phyloP scores from a whole-genome alignment of 1,284 basidiomycete species.

The Ustilago sp. region DNA sequence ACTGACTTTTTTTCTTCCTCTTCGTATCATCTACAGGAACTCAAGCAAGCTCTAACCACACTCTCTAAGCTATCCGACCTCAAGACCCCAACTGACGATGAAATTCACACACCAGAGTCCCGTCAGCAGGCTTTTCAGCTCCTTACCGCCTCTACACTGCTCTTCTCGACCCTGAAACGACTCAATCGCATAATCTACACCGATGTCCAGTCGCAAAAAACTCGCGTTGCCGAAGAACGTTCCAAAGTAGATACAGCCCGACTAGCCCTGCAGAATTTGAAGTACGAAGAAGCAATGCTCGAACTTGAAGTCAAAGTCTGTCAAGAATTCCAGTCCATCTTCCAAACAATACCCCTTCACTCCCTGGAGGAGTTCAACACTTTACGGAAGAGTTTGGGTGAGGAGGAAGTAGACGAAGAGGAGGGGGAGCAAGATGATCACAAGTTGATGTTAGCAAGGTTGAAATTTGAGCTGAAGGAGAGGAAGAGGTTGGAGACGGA shows the following conservation, averaged over 20 bases:
- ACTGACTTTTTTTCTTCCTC: conserved; percentile 8
- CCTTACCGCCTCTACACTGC: conserved; percentile 27
- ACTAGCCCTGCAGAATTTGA: conserved; percentile 41
- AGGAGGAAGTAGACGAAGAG: conserved; percentile 10
- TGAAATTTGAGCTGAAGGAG: conserved; percentile 44
- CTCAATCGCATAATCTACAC: conserved; percentile 36
- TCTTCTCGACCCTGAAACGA: conserved; percentile 31
- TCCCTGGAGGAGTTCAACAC: conserved; percentile 25
- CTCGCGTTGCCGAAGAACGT: conserved; percentile 28
- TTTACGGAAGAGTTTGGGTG: neutral
- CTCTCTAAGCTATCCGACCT: conserved; percentile 25
- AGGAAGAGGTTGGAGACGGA: conserved; percentile 36
- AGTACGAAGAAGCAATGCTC: conserved; percentile 52
- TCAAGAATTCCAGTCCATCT: conserved; percentile 52
- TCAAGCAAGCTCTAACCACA: conserved; percentile 23
- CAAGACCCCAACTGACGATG: conserved; percentile 15
- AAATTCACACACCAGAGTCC: neutral
- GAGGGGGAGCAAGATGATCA: conserved; percentile 22
- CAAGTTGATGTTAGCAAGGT: conserved; percentile 37
- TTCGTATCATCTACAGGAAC: conserved; percentile 13
- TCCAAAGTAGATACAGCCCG: conserved; percentile 40
- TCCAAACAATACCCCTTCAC: conserved; percentile 43
- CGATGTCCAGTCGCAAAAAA: conserved; percentile 31
- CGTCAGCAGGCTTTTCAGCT: conserved; percentile 14
- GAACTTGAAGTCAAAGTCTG: conserved; percentile 43